Conservation (phyloP, 2,329 filamentous ascomycete genomes). For the Plenodomus biglobosus region DNA sequence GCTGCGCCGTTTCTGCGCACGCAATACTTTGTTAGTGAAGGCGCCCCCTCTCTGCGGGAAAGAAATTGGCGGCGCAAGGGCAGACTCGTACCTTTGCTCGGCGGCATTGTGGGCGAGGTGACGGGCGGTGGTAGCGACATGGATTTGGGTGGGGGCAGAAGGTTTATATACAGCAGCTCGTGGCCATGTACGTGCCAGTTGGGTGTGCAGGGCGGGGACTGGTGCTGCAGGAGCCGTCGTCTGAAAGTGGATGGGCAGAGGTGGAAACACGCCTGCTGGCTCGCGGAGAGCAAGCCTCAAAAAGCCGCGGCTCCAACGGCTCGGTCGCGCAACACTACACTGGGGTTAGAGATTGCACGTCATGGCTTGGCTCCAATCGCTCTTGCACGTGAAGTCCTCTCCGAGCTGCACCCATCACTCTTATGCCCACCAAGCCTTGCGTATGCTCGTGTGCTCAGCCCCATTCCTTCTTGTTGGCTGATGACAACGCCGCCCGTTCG, state of each 20-base stretch:
- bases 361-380: slow-evolving; percentile 12
- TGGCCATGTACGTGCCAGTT: slow-evolving; percentile 13
- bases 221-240: slow-evolving; percentile 14
- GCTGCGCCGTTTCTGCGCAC: slow-evolving; percentile 62
- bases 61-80: slow-evolving; percentile 6
- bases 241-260: slow-evolving; percentile 13
- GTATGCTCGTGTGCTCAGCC: no score
- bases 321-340: slow-evolving; percentile 9
- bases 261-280: slow-evolving; percentile 7
- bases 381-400: slow-evolving; percentile 14
- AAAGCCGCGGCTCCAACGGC: slow-evolving; percentile 20
- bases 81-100: slow-evolving; percentile 36
- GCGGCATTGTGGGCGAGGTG: slow-evolving; percentile 43
- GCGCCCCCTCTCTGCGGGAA: not conserved
- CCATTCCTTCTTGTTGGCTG: no score
- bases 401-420: no score
- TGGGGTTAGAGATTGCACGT: slow-evolving; percentile 12
- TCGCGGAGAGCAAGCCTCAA: slow-evolving; percentile 13
- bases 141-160: slow-evolving; percentile 24
- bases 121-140: slow-evolving; percentile 43
- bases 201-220: slow-evolving; percentile 14
- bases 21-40: slow-evolving; percentile 13
- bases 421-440: no score
- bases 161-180: slow-evolving; percentile 26
- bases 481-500: no score